Evolutionary conservation across 306 rosid genomes (phyloP), one percentile per base, ranked within the genome.

Genomic region (Luffa aegyptiaca): DNA sequence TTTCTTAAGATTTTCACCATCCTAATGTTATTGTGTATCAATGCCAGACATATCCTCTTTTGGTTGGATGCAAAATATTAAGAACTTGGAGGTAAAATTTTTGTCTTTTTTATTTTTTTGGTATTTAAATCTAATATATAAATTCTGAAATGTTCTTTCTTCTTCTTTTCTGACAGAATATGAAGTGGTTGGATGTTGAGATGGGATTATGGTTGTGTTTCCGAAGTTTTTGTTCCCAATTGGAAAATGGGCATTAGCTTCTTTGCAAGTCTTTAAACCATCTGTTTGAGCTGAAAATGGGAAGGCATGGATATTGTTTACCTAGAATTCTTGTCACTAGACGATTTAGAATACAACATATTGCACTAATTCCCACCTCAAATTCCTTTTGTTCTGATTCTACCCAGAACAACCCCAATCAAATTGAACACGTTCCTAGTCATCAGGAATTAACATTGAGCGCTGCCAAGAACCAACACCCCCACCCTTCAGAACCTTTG

Each of bases 371-470:
- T 62, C 74, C 84, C 35, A 42, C 36, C 18, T 75, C 78, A 35
- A 69, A 13, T 6, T 75, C 70, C 20, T 83, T 85, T 83, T 87
- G 84, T 79, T 83, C 92, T 13, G 81, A 56, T 69, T 57, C 88
- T n/a, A 61, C 59, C 41, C 58, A 46, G 59, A 46, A 73, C 55
- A 31, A 73, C 21, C 31, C 21, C 45, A 46, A 73, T 73, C 77
- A 46, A 73, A 14, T 48, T 73, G 59, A 73, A 73, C 59, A 14
- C n/a, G 59, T 73, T 72, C 42, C 36, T 73, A 73, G 42, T 49
- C 39, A 48, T 13, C 59, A 31, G 58, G 77, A 73, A 26, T 20
- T 26, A 2, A 26, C 26, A 31, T 73, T 31, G 59, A 73, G 59
- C 57, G 31, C 58, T 73, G 0, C 3, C 61, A 26, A 74, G 72